These are phyloP conservation scores for Brassica carinata DNA, from an alignment of 345 rosid genomes.

Conservation along the genomic window DNA sequence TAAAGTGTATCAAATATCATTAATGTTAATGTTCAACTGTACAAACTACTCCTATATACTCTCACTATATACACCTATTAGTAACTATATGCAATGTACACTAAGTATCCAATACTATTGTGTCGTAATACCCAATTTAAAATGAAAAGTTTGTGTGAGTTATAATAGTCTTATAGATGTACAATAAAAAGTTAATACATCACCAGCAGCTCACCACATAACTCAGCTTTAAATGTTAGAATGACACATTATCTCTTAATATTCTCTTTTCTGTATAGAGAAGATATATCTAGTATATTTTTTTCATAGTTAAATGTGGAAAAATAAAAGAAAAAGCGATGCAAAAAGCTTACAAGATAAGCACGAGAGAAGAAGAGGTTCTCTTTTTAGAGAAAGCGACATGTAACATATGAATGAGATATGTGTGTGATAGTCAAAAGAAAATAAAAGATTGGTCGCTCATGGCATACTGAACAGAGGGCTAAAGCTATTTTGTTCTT, in stretches of 20 bases:
- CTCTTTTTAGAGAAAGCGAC: slow-evolving; percentile 71
- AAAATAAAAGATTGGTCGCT: slow-evolving; percentile 39
- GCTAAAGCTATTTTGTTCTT: slow-evolving; percentile 6
- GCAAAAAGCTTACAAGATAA: slow-evolving; percentile 57
- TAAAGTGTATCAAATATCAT: too few species aligned
- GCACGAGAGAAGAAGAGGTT: slow-evolving; percentile 59
- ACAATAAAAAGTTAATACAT: not conserved
- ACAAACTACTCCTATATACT: too few species aligned
- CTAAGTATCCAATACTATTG: not conserved
- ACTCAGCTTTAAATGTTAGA: not conserved
- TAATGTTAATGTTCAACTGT: too few species aligned
- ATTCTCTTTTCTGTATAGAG: not conserved
- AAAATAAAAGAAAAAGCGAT: slow-evolving; percentile 26
- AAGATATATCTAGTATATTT: slow-evolving; percentile 20
- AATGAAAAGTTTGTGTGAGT: not conserved
- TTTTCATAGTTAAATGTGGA: slow-evolving; percentile 8
- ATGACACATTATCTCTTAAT: slow-evolving; percentile 3
- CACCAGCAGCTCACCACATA: not conserved
- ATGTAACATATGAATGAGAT: slow-evolving; percentile 19
- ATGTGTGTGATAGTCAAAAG: slow-evolving; percentile 25
- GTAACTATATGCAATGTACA: too few species aligned
- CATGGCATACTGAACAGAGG: slow-evolving; percentile 28
- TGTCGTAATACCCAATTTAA: not conserved
- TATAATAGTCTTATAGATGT: not conserved
- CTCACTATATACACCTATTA: too few species aligned